Conservation (phyloP, 495 filamentous ascomycete species). For the Apiosordaria backusii region DNA sequence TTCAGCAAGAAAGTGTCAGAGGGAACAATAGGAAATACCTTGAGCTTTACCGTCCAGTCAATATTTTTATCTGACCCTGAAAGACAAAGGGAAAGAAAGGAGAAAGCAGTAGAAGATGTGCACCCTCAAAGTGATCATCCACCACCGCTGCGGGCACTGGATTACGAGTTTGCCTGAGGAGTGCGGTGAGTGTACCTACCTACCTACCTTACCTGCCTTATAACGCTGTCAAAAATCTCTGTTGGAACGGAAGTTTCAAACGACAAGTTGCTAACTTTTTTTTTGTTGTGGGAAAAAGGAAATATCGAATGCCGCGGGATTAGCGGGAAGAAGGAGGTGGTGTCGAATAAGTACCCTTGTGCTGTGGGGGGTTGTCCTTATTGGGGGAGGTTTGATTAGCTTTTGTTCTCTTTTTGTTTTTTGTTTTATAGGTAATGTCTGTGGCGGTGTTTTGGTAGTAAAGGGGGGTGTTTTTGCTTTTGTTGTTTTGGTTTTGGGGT, state of each 20-base stretch:
- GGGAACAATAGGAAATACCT: background rate
- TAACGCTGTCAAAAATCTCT: background rate
- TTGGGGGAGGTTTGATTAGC: conserved; percentile 18
- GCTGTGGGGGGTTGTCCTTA: conserved; percentile 12
- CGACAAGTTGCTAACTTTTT: background rate
- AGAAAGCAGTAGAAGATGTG: conserved; percentile 21
- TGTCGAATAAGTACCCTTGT: conserved; percentile 23
- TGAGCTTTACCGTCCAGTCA: background rate
- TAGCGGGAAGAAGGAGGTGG: conserved; percentile 3
- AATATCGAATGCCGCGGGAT: conserved; percentile 16
- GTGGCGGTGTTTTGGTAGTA: too few species aligned
- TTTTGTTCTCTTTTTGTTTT: too few species aligned
- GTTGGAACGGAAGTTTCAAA: background rate
- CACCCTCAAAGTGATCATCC: conserved; percentile 27
- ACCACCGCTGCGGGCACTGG: conserved; percentile 31
- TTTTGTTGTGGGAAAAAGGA: background rate
- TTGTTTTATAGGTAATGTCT: too few species aligned
- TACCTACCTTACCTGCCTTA: background rate
- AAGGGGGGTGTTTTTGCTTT: too few species aligned
- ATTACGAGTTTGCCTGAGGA: conserved; percentile 25
- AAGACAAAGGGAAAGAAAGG: background rate
- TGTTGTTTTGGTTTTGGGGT: too few species aligned
- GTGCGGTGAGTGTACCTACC: conserved; percentile 19
- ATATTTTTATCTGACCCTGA: background rate
- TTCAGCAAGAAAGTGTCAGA: too few species aligned